Evolutionary conservation across 805 yeast genomes (phyloP).

Genomic region (Zygosaccharomyces siamensis): DNA sequence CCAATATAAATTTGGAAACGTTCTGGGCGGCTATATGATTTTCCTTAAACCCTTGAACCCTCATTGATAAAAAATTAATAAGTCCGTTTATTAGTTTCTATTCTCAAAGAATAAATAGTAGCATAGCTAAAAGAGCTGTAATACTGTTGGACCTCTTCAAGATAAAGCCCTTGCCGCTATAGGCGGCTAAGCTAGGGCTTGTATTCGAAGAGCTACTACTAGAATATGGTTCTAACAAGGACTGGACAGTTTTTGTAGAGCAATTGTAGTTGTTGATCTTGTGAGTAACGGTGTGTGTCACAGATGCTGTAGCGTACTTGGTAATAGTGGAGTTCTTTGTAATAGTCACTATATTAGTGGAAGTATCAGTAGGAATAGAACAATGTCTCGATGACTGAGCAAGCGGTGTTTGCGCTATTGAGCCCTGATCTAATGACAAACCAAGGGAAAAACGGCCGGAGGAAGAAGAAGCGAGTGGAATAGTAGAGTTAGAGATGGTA

Average conservation of each 20-base stretch:
- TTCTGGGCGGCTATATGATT: too few relatives aligned
- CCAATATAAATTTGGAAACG: too few relatives aligned
- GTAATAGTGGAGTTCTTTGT: slow-evolving; percentile 3
- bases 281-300: neutral
- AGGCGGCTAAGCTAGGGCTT: slow-evolving; percentile 3
- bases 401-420: neutral
- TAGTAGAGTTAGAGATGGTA: neutral
- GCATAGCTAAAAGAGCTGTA: neutral
- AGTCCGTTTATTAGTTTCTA: neutral
- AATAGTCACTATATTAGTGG: slow-evolving; percentile 1
- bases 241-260: neutral
- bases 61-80: neutral
- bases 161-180: slow-evolving; percentile 4
- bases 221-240: neutral
- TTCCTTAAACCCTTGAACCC: too few relatives aligned
- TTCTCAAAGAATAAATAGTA: neutral
- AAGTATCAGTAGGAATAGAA: slow-evolving; percentile 5
- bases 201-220: neutral
- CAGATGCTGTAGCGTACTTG: slow-evolving; percentile 4
- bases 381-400: neutral
- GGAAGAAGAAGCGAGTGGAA: slow-evolving; percentile 1
- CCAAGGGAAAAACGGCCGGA: neutral
- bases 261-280: neutral
- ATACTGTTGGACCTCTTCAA: neutral
- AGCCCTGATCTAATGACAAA: slow-evolving; percentile 1